These are phyloP conservation scores for Euphorbia celastroides DNA, from an alignment of 441 rosid genomes.

Conservation along the genomic window DNA sequence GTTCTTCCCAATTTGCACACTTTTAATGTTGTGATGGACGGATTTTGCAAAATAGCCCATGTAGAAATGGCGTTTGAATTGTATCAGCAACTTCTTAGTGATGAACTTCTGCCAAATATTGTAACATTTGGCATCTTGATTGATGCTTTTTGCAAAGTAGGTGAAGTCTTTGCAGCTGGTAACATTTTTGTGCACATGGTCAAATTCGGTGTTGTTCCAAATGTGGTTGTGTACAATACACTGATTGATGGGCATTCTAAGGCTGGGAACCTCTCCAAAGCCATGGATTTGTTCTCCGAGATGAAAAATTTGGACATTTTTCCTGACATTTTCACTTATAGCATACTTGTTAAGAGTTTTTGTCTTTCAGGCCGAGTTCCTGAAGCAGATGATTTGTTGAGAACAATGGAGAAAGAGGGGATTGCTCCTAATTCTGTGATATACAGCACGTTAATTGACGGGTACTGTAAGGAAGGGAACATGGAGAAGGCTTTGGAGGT, in stretches of 20 bases:
- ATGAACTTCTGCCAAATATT: conserved; percentile 44
- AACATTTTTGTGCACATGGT: conserved; percentile 45
- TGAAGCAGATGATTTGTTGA: conserved; percentile 40
- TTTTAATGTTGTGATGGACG: conserved; percentile 47
- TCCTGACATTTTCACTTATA: conserved; percentile 54
- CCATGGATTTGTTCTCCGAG: conserved; percentile 34
- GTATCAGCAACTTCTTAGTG: conserved; percentile 35
- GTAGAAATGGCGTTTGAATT: conserved; percentile 35
- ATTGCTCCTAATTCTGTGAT: conserved; percentile 43
- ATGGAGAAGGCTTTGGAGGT: conserved; percentile 50
- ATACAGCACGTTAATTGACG: conserved; percentile 55
- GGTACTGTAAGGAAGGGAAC: conserved; percentile 49
- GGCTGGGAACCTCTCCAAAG: conserved; percentile 40
- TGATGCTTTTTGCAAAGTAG: conserved; percentile 56
- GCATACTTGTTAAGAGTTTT: conserved; percentile 49
- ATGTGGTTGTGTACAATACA: conserved; percentile 38
- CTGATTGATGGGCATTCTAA: conserved; percentile 47
- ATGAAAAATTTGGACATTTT: conserved; percentile 37
- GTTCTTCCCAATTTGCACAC: conserved; percentile 53
- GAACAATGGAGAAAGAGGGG: conserved; percentile 42
- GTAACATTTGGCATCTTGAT: conserved; percentile 47
- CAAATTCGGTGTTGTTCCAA: conserved; percentile 53
- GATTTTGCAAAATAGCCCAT: conserved; percentile 43
- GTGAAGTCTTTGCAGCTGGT: conserved; percentile 39
- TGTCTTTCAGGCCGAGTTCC: conserved; percentile 32